Percentiles rank a stretch among this genome's conserved stretches.
Evolutionary conservation across 2,329 filamentous ascomycete species (phyloP).

Genomic region (Epichloe glyceriae): DNA sequence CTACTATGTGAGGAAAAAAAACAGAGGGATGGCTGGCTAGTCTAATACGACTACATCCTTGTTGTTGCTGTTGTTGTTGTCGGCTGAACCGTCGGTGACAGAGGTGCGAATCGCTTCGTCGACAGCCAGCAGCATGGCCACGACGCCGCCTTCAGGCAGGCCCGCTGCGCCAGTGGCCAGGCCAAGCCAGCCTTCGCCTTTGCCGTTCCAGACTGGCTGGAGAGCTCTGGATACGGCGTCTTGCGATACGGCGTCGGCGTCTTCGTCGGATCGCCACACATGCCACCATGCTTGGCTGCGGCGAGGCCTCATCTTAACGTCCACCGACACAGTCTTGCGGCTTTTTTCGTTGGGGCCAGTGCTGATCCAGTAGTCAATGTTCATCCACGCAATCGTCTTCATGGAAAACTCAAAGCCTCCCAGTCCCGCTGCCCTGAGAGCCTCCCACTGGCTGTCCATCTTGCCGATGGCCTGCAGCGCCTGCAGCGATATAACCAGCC

Average conservation of each 20-base stretch:
- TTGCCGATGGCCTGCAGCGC: conserved; percentile 48
- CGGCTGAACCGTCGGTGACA: conserved; percentile 3
- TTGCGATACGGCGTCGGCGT: conserved; percentile 8
- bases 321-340: conserved; percentile 30
- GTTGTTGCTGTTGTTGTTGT: neutral
- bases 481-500: conserved; percentile 48
- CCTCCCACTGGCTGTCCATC: conserved; percentile 43
- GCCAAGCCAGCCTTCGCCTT: conserved; percentile 33
- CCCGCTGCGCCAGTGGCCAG: conserved; percentile 35
- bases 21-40: neutral
- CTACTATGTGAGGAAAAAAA: neutral
- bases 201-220: conserved; percentile 31
- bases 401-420: conserved; percentile 38
- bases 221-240: conserved; percentile 28
- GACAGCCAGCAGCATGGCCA: conserved; percentile 33
- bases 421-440: conserved; percentile 26
- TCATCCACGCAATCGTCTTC: conserved; percentile 43
- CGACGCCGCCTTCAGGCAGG: conserved; percentile 24
- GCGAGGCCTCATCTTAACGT: conserved; percentile 36
- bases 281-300: conserved; percentile 39
- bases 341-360: conserved; percentile 11
- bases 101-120: conserved; percentile 32
- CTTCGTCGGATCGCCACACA: conserved; percentile 26
- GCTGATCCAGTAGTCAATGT: conserved; percentile 37
- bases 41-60: conserved; percentile 8